Base-by-base conservation (phyloP, 2,329 filamentous ascomycete genomes). In the Davidsoniella neocaledoniae region DNA sequence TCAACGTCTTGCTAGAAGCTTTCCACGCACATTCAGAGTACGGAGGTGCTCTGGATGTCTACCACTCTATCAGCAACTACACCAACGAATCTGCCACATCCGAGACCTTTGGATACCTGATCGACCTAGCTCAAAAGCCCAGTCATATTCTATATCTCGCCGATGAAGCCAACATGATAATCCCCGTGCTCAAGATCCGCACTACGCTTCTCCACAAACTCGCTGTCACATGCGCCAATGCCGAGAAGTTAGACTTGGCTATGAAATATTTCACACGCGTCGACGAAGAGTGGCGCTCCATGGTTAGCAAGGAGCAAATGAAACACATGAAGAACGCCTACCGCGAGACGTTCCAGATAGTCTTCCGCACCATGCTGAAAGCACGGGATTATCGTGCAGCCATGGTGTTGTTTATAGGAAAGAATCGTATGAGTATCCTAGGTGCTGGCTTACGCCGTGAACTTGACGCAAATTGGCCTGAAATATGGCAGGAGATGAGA, bases 1-100 rank as follows among this genome's bases (percentile, higher is more conserved):
- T 64, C 6, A 57, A 57, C 26, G 64, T 62, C 2, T 56, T 66
- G 2, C 45, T 68, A 14, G 64, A 68, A 44, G 63, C 59, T 19
- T 49, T 53, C 16, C 53, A 55, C 16, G 50, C 52, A 7, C 45
- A 52, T 3, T 43, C 46, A 6, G 56, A 56, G 7, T 52, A 46
- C 3, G 33, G 19, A 8, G 48, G 52, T 17, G 54, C 53, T 2
- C 39, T 57, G 12, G 51, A 53, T 3, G 48, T 55, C 2, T 56
- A 58, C 52, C 49, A 51, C 5, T 26, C 33, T 1, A 51, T 55
- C 6, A 53, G 49, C 16, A 51, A 44, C 26, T 52, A 56, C 42
- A 57, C 57, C 5, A 46, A 54, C 36, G 55, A 56, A 16, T 44
- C 50, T 2, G 53, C 55, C 7, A 55, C 56, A 37, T 51, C 44